Evolutionary conservation across 306 rosid species (phyloP).

Genomic region (Cucurbita maxima): DNA sequence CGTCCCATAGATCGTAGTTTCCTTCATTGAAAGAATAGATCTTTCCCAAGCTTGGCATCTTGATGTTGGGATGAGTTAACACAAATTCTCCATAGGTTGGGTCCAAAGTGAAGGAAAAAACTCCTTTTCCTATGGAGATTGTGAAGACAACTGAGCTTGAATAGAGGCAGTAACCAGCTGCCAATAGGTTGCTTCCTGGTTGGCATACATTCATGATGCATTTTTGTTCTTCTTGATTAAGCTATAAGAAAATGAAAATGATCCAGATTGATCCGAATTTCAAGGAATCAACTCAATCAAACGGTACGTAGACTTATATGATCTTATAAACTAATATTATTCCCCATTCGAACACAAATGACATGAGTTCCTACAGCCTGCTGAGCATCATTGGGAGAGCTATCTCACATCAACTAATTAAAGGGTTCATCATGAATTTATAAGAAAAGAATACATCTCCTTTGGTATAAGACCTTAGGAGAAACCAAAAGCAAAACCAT

Average conservation of each 20-base stretch:
- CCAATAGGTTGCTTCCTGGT: slow-evolving; percentile 29
- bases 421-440: too few relatives aligned
- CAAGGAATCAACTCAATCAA: too few relatives aligned
- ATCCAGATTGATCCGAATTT: too few relatives aligned
- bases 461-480: too few relatives aligned
- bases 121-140: slow-evolving; percentile 25
- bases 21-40: slow-evolving; percentile 33
- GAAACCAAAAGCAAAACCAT: too few relatives aligned
- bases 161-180: slow-evolving; percentile 33
- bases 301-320: too few relatives aligned
- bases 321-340: too few relatives aligned
- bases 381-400: too few relatives aligned
- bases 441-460: too few relatives aligned
- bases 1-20: slow-evolving; percentile 24
- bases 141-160: slow-evolving; percentile 33
- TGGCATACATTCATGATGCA: slow-evolving; percentile 27
- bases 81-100: slow-evolving; percentile 31
- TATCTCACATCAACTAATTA: too few relatives aligned
- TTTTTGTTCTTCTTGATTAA: slow-evolving; percentile 17
- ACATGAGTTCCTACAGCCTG: too few relatives aligned
- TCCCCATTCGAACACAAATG: too few relatives aligned
- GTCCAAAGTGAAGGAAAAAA: slow-evolving; percentile 22
- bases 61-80: slow-evolving; percentile 19
- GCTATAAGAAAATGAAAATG: neutral
- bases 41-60: slow-evolving; percentile 22